Evolutionary conservation across 768 basidiomycete genomes (phyloP), one percentile per base, ranked within the genome.

Genomic region (Inosperma sp.): DNA sequence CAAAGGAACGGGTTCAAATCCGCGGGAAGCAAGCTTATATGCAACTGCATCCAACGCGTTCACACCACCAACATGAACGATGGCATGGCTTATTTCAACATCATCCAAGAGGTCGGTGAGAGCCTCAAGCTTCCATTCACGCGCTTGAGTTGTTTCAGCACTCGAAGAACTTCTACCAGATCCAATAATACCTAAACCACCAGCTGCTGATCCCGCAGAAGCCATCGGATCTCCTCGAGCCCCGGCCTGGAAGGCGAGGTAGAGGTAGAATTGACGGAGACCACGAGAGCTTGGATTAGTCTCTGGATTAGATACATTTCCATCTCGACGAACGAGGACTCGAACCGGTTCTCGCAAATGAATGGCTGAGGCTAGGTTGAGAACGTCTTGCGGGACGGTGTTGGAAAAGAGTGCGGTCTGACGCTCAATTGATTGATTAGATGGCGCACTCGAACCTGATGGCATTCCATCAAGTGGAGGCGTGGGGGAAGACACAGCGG

Each of bases 401-500:
- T 98, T 98, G 30, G 93, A 95, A 69, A 97, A 97, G n/a, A 92
- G 74, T 6, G 89, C 91, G 4, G 91, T 92, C 67, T 94, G 93
- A 21, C 93, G 84, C 58, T 94, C 92, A 40, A 86, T 77, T 1
- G 63, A 54, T 36, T 61, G 66, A 19, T 12, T 47, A 12, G 73
- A 55, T 17, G 65, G 60, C n/a, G 60, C 68, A 17, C 61, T 62
- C 26, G 62, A 59, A 23, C 46, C 53, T 3, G 55, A 40, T 16
- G 51, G 48, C 21, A 56, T 35, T 21, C 58, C 55, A 17, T 59
- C 31, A 21, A 72, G 68, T 57, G 59, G 71, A 17, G 71, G 73
- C 12, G 70, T 74, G 27, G 76, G 72, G 9, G 81, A 74, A 25
- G 81, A 68, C 12, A 75, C 68, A 22, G 83, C 70, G 16, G 75